Conservation (phyloP, 1,139 yeast species). For the Pichiaceae sp. region DNA sequence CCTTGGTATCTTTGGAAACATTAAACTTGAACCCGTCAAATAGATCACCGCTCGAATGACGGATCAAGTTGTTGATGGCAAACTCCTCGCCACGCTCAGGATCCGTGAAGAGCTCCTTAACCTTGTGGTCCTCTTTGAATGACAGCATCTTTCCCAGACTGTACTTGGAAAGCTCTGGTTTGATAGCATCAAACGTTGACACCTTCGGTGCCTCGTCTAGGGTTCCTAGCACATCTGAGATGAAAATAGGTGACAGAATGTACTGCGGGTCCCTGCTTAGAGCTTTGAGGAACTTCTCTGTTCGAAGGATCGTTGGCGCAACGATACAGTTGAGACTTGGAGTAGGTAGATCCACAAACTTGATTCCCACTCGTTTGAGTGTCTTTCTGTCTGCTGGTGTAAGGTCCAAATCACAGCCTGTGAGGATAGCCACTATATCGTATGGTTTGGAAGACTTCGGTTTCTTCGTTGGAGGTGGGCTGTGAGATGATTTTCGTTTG, state of each 20-base stretch:
- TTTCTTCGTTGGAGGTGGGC: neutral
- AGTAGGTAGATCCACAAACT: slow-evolving; percentile 33
- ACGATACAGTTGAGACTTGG: slow-evolving; percentile 32
- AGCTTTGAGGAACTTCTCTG: slow-evolving; percentile 69
- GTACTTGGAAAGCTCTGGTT: slow-evolving; percentile 23
- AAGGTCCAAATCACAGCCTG: slow-evolving; percentile 51
- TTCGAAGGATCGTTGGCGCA: slow-evolving; percentile 74
- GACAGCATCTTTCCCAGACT: slow-evolving; percentile 25
- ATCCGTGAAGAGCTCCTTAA: slow-evolving; percentile 20
- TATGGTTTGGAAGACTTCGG: slow-evolving; percentile 21
- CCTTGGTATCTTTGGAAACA: slow-evolving; percentile 55
- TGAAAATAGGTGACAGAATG: slow-evolving; percentile 41
- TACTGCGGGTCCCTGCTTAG: slow-evolving; percentile 30
- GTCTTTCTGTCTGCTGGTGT: slow-evolving; percentile 29
- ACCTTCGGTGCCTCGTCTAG: slow-evolving; percentile 24
- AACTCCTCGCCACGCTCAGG: slow-evolving; percentile 23
- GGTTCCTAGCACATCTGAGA: slow-evolving; percentile 33
- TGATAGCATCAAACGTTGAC: slow-evolving; percentile 16
- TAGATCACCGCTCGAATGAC: slow-evolving; percentile 25
- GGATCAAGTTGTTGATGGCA: slow-evolving; percentile 20
- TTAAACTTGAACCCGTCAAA: slow-evolving; percentile 45
- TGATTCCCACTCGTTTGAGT: slow-evolving; percentile 31
- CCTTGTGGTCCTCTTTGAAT: slow-evolving; percentile 17
- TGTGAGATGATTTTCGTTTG: neutral
- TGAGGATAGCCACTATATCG: slow-evolving; percentile 41